phyloP scores from a whole-genome alignment of 805 yeast genomes.

The Metschnikowia picachoensis region DNA sequence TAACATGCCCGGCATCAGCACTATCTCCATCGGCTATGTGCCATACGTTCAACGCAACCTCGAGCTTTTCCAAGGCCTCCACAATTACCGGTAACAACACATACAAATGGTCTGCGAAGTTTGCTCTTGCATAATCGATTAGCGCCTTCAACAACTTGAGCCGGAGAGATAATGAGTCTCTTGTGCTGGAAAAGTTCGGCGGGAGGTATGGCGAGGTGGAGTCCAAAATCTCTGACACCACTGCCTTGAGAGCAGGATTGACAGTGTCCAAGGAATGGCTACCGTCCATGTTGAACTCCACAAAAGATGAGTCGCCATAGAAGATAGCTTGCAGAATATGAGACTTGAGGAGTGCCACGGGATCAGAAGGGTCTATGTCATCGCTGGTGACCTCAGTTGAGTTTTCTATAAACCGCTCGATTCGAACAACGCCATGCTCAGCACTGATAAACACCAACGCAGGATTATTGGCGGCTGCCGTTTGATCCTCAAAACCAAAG shows the following conservation, averaged over 20 bases:
- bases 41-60: slow-evolving; percentile 48
- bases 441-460: slow-evolving; percentile 47
- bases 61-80: slow-evolving; percentile 31
- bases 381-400: slow-evolving; percentile 12
- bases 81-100: slow-evolving; percentile 35
- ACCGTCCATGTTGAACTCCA: slow-evolving; percentile 45
- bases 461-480: slow-evolving; percentile 33
- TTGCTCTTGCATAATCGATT: slow-evolving; percentile 41
- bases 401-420: slow-evolving; percentile 43
- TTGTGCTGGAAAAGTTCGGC: slow-evolving; percentile 46
- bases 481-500: slow-evolving; percentile 47
- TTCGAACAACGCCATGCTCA: slow-evolving; percentile 56
- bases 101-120: slow-evolving; percentile 40
- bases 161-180: slow-evolving; percentile 51
- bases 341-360: slow-evolving; percentile 49
- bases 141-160: slow-evolving; percentile 41
- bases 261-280: slow-evolving; percentile 23
- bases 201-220: slow-evolving; percentile 59
- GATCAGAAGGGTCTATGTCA: slow-evolving; percentile 20
- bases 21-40: slow-evolving; percentile 13
- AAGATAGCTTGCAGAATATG: slow-evolving; percentile 84
- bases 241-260: slow-evolving; percentile 39
- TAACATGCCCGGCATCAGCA: slow-evolving; percentile 11
- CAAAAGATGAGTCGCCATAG: slow-evolving; percentile 46
- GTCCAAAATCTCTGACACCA: slow-evolving; percentile 53